Evolutionary conservation across 305 asterid genomes (phyloP), one percentile per base, ranked within the genome.

Genomic region (Fraxinus nigra): DNA sequence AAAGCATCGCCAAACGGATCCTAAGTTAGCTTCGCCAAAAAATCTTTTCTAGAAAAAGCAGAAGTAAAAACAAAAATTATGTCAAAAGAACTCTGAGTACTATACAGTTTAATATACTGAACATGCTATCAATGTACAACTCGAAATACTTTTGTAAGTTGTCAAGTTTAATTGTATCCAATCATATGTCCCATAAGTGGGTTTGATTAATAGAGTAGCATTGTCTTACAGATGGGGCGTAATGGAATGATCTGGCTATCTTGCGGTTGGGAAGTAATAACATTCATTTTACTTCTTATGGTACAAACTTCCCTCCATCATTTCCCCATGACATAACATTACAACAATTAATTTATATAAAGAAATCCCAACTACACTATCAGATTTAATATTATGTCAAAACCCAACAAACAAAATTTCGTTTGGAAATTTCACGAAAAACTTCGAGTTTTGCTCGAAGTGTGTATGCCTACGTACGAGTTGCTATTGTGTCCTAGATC

Each of bases 271-370:
- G 75, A 70, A 16, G 75, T 83, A 85, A 51, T 83, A 81, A 63
- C 85, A 81, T 81, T 83, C 73, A 81, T 79, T 83, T 70, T 72
- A 7, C 82, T 76, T 14, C 8, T 8, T 48, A 72, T 65, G 70
- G 35, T 80, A 78, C 81, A 82, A 83, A 85, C 74, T 81, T 79
- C 85, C 14, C 82, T 18, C 61, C 78, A 75, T 81, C 35, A 51
- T 51, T 48, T 51, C 79, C 8, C 51, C 10, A 28, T 28, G 79
- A 76, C 26, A 76, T 76, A 76, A 76, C 63, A 76, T 14, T 40
- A 22, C 34, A 75, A 22, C 13, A 20, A 5, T 22, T 43, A n/a
- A 46, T 46, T 37, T 75, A 30, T 22, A 0, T 26, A 67, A 48
- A 54, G 56, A 14, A 75, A 65, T 24, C 33, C 32, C 26, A 22